A percentile compares a stretch with the other conserved stretches of the same genome.
Conservation (phyloP, 1,284 basidiomycete genomes). For the Marasmius fiardii region DNA sequence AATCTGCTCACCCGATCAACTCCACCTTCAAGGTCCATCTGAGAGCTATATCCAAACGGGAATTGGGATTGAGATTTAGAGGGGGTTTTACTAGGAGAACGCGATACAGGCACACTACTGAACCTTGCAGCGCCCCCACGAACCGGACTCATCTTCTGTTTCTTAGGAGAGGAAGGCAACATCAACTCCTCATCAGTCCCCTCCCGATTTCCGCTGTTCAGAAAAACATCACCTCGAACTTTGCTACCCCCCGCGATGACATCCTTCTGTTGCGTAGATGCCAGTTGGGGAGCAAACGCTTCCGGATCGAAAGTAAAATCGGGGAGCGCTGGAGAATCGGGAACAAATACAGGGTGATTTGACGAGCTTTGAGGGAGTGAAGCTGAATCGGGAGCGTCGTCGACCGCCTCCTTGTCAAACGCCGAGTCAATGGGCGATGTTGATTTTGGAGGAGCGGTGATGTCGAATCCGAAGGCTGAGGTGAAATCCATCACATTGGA, state of each 20-base stretch:
- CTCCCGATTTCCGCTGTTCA: neutral
- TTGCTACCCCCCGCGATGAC: neutral
- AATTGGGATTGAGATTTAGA: conserved; percentile 9
- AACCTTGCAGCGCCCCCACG: neutral
- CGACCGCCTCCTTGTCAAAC: no score
- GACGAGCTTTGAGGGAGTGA: neutral
- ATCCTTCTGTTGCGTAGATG: conserved; percentile 6
- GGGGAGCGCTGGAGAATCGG: conserved; percentile 5
- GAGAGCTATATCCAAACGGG: conserved; percentile 28
- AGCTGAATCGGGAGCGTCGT: neutral
- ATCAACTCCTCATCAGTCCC: neutral
- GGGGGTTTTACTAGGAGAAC: neutral
- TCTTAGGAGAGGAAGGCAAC: neutral
- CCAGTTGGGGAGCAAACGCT: conserved; percentile 9
- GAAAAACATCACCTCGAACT: neutral
- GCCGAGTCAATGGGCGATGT: neutral
- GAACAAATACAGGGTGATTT: neutral
- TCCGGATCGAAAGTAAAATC: conserved; percentile 10
- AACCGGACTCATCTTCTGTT: neutral
- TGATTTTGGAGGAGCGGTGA: neutral
- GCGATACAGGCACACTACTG: conserved; percentile 2
- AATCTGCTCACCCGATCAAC: conserved; percentile 27
- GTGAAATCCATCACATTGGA: neutral
- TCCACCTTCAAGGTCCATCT: conserved; percentile 28
- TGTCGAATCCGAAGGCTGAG: neutral